Percentiles rank a stretch among this genome's conserved stretches.
Evolutionary conservation across 352 stramenopile genomes (phyloP).

Genomic region (Phytophthora sp.): DNA sequence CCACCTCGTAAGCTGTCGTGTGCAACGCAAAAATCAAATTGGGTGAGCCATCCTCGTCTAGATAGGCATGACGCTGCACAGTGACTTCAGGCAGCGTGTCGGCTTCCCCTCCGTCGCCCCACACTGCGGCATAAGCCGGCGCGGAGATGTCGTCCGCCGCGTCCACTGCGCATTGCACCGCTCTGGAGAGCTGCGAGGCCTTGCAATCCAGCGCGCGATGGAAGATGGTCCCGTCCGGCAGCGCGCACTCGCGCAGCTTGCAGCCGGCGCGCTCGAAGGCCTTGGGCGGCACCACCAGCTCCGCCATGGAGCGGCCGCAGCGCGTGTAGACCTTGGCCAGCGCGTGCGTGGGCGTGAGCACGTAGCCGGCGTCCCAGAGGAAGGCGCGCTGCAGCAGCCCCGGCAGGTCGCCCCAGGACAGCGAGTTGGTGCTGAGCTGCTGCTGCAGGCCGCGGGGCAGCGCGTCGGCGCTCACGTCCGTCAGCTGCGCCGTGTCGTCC

Average conservation of each 20-base stretch:
- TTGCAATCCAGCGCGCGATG: constrained; percentile 54
- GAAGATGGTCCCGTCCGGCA: constrained; percentile 35
- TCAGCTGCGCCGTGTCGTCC: constrained; percentile 37
- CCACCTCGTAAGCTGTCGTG: constrained; percentile 44
- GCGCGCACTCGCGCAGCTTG: constrained; percentile 23
- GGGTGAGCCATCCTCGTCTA: constrained; percentile 13
- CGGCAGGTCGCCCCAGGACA: constrained; percentile 55
- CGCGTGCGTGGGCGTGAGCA: constrained; percentile 35
- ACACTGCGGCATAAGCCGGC: constrained; percentile 51
- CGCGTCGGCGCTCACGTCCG: constrained; percentile 12
- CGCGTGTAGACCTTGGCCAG: constrained; percentile 66
- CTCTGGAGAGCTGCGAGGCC: constrained; percentile 39
- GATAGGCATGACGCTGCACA: constrained; percentile 60
- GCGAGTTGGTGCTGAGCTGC: constrained; percentile 38
- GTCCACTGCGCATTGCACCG: constrained; percentile 65
- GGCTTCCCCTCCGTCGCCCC: constrained; percentile 60
- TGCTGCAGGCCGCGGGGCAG: constrained; percentile 40
- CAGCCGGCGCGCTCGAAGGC: constrained; percentile 63
- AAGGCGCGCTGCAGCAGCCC: constrained; percentile 67
- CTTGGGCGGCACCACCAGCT: constrained; percentile 65
- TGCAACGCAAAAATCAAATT: constrained; percentile 72
- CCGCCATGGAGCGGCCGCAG: constrained; percentile 66
- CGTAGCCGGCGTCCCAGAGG: constrained; percentile 75
- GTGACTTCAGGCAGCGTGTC: constrained; percentile 57
- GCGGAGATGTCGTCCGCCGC: constrained; percentile 33